Evolutionary conservation across 805 yeast genomes (phyloP), one percentile per base, ranked within the genome.

Genomic region (Saturnispora sekii): DNA sequence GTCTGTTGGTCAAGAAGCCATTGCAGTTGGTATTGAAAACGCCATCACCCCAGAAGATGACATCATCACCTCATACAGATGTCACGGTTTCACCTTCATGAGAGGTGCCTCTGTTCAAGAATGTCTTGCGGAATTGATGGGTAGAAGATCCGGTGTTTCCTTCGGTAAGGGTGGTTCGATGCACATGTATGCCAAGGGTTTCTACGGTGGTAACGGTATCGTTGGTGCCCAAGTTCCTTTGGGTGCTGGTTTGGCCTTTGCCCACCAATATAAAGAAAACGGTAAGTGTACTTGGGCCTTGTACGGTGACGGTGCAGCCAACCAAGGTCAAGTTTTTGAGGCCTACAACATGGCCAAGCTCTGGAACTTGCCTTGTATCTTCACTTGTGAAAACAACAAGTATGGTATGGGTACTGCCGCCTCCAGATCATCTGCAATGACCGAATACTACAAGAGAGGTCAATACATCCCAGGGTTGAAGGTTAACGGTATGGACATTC

Each of bases 351-450:
- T 93, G 97, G 98, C 98, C 62, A 93, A 93, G 72, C 78, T 93
- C 65, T 93, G 96, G 96, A 81, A 89, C 70, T 76, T 93, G 63
- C 98, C 98, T 56, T 83, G 86, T 64, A 70, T 93, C 53, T 93
- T 87, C 63, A 87, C 93, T 52, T 93, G 98, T 76, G 98, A 93
- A 72, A 93, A 93, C 78, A 93, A 93, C 81, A 93, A 88, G 73
- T 93, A 93, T 68, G 98, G 98, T 77, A 93, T 93, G 98, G 98
- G 98, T 73, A 93, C 98, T 44, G 71, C 98, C 53, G 97, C 97
- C 45, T 68, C 96, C 40, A 84, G 98, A 73, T 88, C 97, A 11
- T 88, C 97, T 44, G 98, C 98, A 44, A 70, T 88, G 75, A 83
- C 94, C 49, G 97, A 93, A 61, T 93, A 88, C 76, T 85, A 85